Evolutionary conservation across 495 filamentous ascomycete species (phyloP).

Genomic region (Tuber calosporum): DNA sequence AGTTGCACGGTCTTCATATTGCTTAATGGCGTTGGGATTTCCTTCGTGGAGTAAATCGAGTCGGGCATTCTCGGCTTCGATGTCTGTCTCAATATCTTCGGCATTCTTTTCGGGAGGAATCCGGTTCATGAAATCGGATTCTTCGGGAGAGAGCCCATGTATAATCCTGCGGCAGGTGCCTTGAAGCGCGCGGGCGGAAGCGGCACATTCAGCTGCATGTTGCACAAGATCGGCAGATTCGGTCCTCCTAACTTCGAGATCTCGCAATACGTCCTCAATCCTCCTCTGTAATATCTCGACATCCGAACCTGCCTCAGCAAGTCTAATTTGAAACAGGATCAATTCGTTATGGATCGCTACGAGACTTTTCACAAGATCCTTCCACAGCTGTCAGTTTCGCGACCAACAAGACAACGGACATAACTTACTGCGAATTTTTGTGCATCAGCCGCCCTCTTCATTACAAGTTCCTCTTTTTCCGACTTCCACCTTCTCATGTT

Average conservation of each 20-base stretch:
- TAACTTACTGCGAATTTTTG: constrained; percentile 58
- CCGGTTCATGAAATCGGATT: constrained; percentile 42
- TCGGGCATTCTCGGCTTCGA: constrained; percentile 63
- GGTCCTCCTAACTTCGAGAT: constrained; percentile 47
- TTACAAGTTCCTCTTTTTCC: constrained; percentile 52
- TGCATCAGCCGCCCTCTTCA: constrained; percentile 58
- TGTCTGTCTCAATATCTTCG: constrained; percentile 64
- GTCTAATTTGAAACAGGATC: constrained; percentile 58
- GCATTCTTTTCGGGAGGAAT: constrained; percentile 48
- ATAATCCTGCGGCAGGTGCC: constrained; percentile 43
- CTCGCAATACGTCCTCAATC: constrained; percentile 53
- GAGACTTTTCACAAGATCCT: constrained; percentile 29
- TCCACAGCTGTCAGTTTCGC: constrained; percentile 14
- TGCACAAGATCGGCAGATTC: constrained; percentile 42
- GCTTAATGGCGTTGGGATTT: constrained; percentile 65
- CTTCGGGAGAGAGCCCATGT: constrained; percentile 42
- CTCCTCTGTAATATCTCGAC: constrained; percentile 56
- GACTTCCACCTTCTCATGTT: constrained; percentile 45
- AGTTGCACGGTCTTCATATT: constrained; percentile 64
- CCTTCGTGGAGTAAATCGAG: constrained; percentile 74
- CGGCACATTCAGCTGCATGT: background rate
- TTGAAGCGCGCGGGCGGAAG: constrained; percentile 23
- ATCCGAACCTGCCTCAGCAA: constrained; percentile 76
- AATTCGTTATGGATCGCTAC: constrained; percentile 53
- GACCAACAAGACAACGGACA: background rate